Base-by-base conservation (phyloP, 78 protist genomes). In the Dictyostelium firmibasis region DNA sequence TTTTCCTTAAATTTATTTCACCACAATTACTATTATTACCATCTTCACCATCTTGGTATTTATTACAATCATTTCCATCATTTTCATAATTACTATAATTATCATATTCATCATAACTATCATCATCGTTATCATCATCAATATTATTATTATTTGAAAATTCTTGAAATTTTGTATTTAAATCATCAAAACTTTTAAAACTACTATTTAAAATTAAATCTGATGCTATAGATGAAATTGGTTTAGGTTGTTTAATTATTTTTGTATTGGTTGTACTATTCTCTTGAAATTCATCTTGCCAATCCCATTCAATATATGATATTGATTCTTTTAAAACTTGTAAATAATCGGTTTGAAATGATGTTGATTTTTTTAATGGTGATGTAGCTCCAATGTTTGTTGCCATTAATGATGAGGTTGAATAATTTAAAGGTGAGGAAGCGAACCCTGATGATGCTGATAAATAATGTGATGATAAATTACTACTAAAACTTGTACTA, bases 281-380 rank as follows among this genome's bases (percentile, higher is more conserved):
- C 16, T 43, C 25, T n/a, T 44, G 94, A 69, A 89, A 89, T 29
- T 89, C 86, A 29, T 82, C 87, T 7, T 9, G 11, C 94, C 94
- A 89, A 29, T 44, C 75, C 94, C 94, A 89, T 18, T 81, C 72
- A 27, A 89, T 89, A 20, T 81, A 23, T 50, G 70, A 47, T 13
- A 89, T 76, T 67, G 94, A 47, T 41, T 89, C 84, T 67, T 89
- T 89, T 20, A 89, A 76, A 8, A 89, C 38, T 27, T 43, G 44
- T 29, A 89, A 20, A n/a, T 89, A 81, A 7, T 89, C 87, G 0
- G 82, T 76, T 76, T 76, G 82, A 76, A 76, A 76, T 27, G 43
- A 27, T 2, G 53, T 38, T 23, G 82, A 76, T 41, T 38, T 76
- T 9, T 76, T 76, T 33, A 76, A 41, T 76, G 82, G 82, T 14